These are phyloP conservation scores for Amoebophrya sp. DNA, from an alignment of 169 alveolate genomes.

Conservation along the genomic window DNA sequence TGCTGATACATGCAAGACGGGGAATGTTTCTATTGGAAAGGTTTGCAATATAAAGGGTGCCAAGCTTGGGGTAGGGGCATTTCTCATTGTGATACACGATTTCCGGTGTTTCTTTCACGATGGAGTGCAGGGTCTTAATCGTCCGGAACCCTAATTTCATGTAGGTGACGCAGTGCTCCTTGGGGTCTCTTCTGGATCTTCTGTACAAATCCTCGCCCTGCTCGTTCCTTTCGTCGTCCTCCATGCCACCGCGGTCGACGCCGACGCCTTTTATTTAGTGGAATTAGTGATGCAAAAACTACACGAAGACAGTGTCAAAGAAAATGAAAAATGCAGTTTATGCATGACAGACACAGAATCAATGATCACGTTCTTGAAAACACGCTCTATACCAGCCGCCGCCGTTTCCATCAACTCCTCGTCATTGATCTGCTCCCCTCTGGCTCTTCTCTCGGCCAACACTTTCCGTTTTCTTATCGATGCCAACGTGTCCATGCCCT, in stretches of 20 bases:
- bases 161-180: constrained; percentile 32
- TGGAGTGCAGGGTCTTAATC: constrained; percentile 29
- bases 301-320: neutral
- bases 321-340: neutral
- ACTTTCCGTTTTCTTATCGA: constrained; percentile 16
- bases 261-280: neutral
- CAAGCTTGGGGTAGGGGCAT: too few relatives aligned
- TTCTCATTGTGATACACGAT: neutral
- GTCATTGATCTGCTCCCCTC: too few relatives aligned
- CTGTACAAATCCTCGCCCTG: constrained; percentile 34
- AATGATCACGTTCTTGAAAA: too few relatives aligned
- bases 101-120: constrained; percentile 22
- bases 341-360: too few relatives aligned
- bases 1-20: too few relatives aligned
- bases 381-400: neutral
- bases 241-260: constrained; percentile 7
- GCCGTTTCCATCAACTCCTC: neutral
- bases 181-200: constrained; percentile 22
- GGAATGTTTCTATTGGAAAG: too few relatives aligned
- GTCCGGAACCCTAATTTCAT: constrained; percentile 32
- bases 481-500: constrained; percentile 35
- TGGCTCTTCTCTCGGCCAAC: too few relatives aligned
- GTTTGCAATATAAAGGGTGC: too few relatives aligned
- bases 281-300: neutral
- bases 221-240: constrained; percentile 33